A percentile compares a stretch with the other conserved stretches of the same genome.
Conservation (phyloP, 225 moss, liverwort and hornwort genomes). For the Pseudoscleropodium purum region DNA sequence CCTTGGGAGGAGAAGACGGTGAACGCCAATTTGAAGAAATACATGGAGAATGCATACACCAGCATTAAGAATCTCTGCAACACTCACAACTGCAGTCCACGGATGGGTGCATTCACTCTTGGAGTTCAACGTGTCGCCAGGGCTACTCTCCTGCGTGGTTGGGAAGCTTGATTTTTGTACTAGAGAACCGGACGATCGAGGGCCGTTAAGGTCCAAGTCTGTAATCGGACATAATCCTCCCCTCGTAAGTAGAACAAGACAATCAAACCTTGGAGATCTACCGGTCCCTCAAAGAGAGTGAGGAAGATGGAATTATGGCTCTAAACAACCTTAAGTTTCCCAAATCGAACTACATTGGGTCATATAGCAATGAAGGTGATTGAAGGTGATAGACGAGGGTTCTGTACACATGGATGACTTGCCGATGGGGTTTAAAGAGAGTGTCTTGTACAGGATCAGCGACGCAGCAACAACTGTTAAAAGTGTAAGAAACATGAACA, state of each 20-base stretch:
- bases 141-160: constrained; percentile 79
- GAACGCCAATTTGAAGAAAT: constrained; percentile 69
- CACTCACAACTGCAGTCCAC: constrained; percentile 61
- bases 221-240: neutral
- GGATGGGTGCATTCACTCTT: constrained; percentile 93
- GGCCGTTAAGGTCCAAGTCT: neutral
- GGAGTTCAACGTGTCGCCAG: constrained; percentile 81
- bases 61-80: constrained; percentile 62
- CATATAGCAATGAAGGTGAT: neutral
- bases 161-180: constrained; percentile 52
- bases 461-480: neutral
- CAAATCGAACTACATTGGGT: neutral
- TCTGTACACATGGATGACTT: neutral
- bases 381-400: neutral
- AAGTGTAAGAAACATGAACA: neutral
- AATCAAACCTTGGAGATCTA: neutral
- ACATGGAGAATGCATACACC: constrained; percentile 65
- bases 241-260: neutral
- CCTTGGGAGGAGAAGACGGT: constrained; percentile 87
- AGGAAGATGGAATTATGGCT: neutral
- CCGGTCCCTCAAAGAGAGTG: neutral
- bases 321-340: neutral
- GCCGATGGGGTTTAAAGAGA: neutral
- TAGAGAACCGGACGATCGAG: neutral
- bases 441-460: neutral